Conservation (phyloP, 164 flowering plant genomes). For the Piper betle region DNA sequence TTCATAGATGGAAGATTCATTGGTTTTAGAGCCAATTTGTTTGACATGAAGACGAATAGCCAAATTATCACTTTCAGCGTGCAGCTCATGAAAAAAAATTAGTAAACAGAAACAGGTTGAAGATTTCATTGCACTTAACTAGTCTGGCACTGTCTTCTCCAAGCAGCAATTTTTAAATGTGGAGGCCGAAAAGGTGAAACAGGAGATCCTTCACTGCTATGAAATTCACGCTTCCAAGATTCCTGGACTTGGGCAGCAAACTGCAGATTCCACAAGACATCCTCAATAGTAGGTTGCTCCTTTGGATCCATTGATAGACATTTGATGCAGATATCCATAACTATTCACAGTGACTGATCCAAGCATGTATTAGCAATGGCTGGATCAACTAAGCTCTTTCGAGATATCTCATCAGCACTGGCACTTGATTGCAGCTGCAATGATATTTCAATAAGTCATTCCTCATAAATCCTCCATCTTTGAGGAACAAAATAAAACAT, state of each 20-base stretch:
- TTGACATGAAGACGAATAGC: too few species aligned
- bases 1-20: too few species aligned
- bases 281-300: slow-evolving; percentile 84
- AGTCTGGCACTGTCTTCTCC: not conserved
- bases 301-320: slow-evolving; percentile 44
- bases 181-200: not conserved
- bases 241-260: slow-evolving; percentile 95
- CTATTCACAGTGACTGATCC: slow-evolving; percentile 64
- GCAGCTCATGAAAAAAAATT: too few species aligned
- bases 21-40: too few species aligned
- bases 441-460: too few species aligned
- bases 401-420: slow-evolving; percentile 28
- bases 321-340: slow-evolving; percentile 57
- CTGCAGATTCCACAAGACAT: slow-evolving; percentile 93
- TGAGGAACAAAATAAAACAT: not conserved
- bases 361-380: slow-evolving; percentile 24
- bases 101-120: not conserved
- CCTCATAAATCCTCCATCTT: too few species aligned
- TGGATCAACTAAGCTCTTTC: slow-evolving; percentile 45
- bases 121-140: not conserved
- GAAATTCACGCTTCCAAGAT: slow-evolving; percentile 42
- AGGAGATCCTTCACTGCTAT: slow-evolving; percentile 72
- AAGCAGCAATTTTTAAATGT: slow-evolving; percentile 1
- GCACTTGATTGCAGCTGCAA: slow-evolving; percentile 39
- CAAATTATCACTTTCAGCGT: too few species aligned